These are phyloP conservation scores for Torulaspora maleeae DNA, from an alignment of 805 yeast species.

Conservation along the genomic window DNA sequence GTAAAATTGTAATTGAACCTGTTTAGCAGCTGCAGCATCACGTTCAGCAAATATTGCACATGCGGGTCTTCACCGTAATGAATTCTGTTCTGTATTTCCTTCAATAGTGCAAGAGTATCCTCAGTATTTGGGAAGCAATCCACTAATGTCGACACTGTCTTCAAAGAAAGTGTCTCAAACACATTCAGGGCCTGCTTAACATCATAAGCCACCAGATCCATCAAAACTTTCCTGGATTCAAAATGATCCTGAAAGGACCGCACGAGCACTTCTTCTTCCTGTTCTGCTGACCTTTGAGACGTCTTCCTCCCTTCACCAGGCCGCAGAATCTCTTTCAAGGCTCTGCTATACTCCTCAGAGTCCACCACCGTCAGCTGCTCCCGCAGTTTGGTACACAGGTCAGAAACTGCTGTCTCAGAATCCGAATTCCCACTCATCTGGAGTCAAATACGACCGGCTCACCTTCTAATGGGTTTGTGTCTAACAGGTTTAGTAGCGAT, in stretches of 20 bases:
- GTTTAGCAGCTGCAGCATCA: conserved; percentile 28
- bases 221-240: conserved; percentile 21
- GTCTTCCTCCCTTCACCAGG: neutral
- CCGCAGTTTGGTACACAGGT: conserved; percentile 18
- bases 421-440: conserved; percentile 1
- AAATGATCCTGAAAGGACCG: conserved; percentile 31
- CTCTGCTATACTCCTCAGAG: conserved; percentile 17
- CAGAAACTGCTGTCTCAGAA: conserved; percentile 8
- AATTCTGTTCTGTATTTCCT: conserved; percentile 19
- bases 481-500: neutral
- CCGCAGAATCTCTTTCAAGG: conserved; percentile 19
- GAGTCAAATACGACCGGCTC: neutral
- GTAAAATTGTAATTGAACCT: conserved; percentile 28
- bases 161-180: conserved; percentile 20
- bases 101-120: conserved; percentile 17
- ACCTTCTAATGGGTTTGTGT: neutral
- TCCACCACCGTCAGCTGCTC: conserved; percentile 14
- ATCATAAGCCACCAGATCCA: conserved; percentile 14
- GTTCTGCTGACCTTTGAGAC: conserved; percentile 5
- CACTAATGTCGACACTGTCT: conserved; percentile 21
- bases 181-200: conserved; percentile 18
- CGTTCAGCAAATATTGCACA: conserved; percentile 19
- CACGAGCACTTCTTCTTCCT: conserved; percentile 21
- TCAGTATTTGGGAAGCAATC: conserved; percentile 21
- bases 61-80: conserved; percentile 21